Conservation (phyloP, 495 filamentous ascomycete species). For the Letharia lupina region DNA sequence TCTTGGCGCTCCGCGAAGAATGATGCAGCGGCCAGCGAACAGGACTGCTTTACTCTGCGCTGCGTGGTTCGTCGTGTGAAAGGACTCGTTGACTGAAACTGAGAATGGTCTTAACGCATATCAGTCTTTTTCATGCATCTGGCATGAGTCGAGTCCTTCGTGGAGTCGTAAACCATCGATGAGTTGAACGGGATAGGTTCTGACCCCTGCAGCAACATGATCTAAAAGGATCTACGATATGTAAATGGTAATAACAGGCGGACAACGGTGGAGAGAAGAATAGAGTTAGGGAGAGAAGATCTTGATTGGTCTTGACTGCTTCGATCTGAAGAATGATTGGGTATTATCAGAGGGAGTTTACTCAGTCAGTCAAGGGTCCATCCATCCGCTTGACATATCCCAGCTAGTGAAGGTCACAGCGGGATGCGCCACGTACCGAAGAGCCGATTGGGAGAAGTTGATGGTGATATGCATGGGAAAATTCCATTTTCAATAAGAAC, state of each 20-base stretch:
- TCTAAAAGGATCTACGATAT: not conserved
- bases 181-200: not conserved
- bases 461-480: not conserved
- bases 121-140: no score
- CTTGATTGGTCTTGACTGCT: not conserved
- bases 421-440: conserved; percentile 3
- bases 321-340: not conserved
- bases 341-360: not conserved
- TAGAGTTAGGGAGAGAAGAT: not conserved
- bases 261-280: not conserved
- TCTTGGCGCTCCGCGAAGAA: not conserved
- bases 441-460: not conserved
- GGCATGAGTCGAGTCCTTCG: no score
- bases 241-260: not conserved
- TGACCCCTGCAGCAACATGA: not conserved
- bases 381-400: conserved; percentile 1
- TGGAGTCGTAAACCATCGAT: no score
- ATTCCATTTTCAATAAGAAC: not conserved
- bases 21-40: not conserved
- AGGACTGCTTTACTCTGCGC: not conserved
- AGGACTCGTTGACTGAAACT: not conserved
- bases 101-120: not conserved
- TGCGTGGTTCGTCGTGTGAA: not conserved
- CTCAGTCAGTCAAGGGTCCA: not conserved
- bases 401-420: not conserved